Evolutionary conservation across 202 grass and related monocot genomes (phyloP).

Genomic region (Digitaria exilis): DNA sequence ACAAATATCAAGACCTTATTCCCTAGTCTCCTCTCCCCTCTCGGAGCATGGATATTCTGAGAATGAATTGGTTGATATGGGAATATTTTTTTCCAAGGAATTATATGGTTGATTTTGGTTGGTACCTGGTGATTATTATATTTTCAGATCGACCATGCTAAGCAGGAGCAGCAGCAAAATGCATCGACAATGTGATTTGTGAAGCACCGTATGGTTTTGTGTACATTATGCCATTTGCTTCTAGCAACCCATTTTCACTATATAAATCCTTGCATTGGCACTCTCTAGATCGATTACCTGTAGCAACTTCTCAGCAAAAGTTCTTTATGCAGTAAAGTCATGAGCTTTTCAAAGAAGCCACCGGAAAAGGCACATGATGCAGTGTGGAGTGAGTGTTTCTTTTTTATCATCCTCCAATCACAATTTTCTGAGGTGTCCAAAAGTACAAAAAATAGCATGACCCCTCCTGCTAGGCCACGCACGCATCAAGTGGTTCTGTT

Average conservation of each 20-base stretch:
- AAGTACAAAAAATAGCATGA: slow-evolving; percentile 22
- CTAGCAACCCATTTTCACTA: slow-evolving; percentile 3
- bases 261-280: neutral
- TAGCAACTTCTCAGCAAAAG: slow-evolving; percentile 19
- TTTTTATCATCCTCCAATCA: slow-evolving; percentile 11
- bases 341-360: slow-evolving; percentile 42
- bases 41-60: too few species aligned
- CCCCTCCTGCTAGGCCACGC: neutral
- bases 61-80: too few species aligned
- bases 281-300: slow-evolving; percentile 23
- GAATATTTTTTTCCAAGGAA: too few species aligned
- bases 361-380: slow-evolving; percentile 17
- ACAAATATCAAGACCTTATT: neutral
- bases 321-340: slow-evolving; percentile 17
- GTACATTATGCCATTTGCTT: slow-evolving; percentile 1
- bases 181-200: neutral
- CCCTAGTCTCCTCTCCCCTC: too few species aligned
- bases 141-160: neutral
- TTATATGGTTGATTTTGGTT: too few species aligned
- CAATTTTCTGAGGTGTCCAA: neutral
- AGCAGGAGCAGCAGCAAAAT: neutral
- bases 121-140: neutral
- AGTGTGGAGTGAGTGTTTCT: slow-evolving; percentile 3
- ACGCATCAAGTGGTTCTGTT: neutral
- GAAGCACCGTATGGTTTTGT: neutral